Evolutionary conservation across 345 rosid species (phyloP).

Genomic region (Lepidium sativum): DNA sequence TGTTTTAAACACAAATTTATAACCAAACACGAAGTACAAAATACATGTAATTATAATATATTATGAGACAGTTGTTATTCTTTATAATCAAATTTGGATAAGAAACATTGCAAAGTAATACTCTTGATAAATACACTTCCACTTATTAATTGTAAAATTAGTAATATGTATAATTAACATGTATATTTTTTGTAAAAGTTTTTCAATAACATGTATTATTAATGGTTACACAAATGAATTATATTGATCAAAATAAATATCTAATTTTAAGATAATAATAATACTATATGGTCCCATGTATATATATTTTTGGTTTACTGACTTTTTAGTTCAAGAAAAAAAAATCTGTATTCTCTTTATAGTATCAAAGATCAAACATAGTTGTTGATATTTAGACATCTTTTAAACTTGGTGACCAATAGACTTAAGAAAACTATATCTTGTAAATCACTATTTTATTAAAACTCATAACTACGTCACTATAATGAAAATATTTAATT

Average conservation of each 20-base stretch:
- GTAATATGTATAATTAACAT: not conserved
- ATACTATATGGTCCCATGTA: not conserved
- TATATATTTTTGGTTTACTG: not conserved
- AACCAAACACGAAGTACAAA: not conserved
- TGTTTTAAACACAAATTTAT: not conserved
- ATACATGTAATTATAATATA: not conserved
- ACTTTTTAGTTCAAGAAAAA: not conserved
- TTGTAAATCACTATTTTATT: not conserved
- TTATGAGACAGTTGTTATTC: too few relatives aligned
- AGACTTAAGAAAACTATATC: not conserved
- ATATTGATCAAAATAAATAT: not conserved
- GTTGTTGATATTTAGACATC: not conserved
- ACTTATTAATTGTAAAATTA: not conserved
- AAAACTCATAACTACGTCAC: slow-evolving; percentile 2
- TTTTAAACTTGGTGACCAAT: slow-evolving; percentile 2
- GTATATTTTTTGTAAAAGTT: too few relatives aligned
- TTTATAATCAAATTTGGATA: too few relatives aligned
- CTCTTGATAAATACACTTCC: too few relatives aligned
- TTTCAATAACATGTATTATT: not conserved
- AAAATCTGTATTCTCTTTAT: not conserved
- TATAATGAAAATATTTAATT: not conserved
- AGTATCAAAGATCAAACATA: not conserved
- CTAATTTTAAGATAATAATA: not conserved
- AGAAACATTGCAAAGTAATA: too few relatives aligned
- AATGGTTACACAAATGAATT: not conserved